Evolutionary conservation across 23 red algal genomes (phyloP), one percentile per base, ranked within the genome.

Genomic region (Gracilaria vermiculophylla): DNA sequence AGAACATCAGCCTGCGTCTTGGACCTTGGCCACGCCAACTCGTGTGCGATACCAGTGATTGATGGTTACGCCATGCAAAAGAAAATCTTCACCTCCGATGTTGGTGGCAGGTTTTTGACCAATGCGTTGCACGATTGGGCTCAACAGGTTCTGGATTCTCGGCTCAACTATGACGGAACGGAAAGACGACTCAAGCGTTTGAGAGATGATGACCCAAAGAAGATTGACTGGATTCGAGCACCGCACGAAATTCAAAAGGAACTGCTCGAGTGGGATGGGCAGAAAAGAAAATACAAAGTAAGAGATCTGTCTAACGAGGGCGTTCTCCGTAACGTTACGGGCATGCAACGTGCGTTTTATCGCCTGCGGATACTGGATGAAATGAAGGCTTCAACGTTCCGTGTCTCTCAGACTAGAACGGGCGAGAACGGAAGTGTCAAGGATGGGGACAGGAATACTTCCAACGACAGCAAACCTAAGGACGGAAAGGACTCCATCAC

Each of bases 11-110:
- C 94, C 31, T 88, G 91, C 36, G 94, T 97, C 48, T 64, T 97
- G 21, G 89, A 90, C 29, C 69, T 97, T 40, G 94, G 94, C 19
- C 57, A 86, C 19, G 44, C 69, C 37, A 89, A 81, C 13, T 56
- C 87, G 4, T 73, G 51, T 49, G 88, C 79, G 0, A 31, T 82
- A 28, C 89, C 94, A 20, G 94, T 97, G 4, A 67, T 92, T 5
- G 94, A 97, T 83, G 94, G 94, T 9, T 97, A 90, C 58, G 62
- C 80, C 27, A 45, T 97, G 87, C 45, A 69, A 47, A 89, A 89
- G 51, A 77, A 48, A 35, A 81, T 60, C 10, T 34, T 61, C 12
- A 66, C 37, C 10, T 57, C 53, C 15, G 50, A 28, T 19, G 77
- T 92, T 53, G 88, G 78, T 12, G 88, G 88, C 14, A 45, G 20